Base-by-base conservation (phyloP, 176 grass and related monocot species). In the Stipa capillata region DNA sequence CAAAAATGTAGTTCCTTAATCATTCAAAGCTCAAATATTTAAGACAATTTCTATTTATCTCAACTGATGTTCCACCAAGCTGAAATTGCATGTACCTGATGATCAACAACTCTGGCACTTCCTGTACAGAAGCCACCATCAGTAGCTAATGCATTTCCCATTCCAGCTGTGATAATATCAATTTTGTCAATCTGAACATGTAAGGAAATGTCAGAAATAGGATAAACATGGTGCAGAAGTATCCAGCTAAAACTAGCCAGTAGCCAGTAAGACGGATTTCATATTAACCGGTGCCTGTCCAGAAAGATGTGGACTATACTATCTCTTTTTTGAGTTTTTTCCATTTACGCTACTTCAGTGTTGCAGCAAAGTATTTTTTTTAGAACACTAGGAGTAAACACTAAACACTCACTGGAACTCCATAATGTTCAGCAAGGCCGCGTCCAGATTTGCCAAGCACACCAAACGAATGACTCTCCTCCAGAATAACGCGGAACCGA, bases 161-260 rank as follows among this genome's bases (percentile, higher is more conserved):
- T 97, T 73, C 95, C 91, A 78, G 95, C 95, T 73, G 95, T 97
- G 66, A 94, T 97, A 70, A 94, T 97, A 84, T 94, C 95, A 83
- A 97, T 90, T 87, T 97, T 92, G 18, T 97, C 91, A 90, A 97
- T 78, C 92, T 97, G 91, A 36, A 51, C n/a, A 77, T 61, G 69
- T 63, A 68, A 69, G 32, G n/a, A 43, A 73, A 72, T 64, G 61
- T 85, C 44, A 81, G 50, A 77, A 67, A 74, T 65, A 18, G 27
- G 21, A 61, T 31, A 8, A 80, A 36, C 63, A 11, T 34, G 13
- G 39, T 10, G n/a, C 15, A 48, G 28, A 87, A 66, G 27, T 75
- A 73, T 59, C 50, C 48, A 81, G 53, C 65, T 61, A 60, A 40
- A 82, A 65, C 3, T n/a, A n/a, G n/a, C n/a, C n/a, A n/a, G n/a